Evolutionary conservation across 345 rosid genomes (phyloP).

Genomic region (Viola odorata): DNA sequence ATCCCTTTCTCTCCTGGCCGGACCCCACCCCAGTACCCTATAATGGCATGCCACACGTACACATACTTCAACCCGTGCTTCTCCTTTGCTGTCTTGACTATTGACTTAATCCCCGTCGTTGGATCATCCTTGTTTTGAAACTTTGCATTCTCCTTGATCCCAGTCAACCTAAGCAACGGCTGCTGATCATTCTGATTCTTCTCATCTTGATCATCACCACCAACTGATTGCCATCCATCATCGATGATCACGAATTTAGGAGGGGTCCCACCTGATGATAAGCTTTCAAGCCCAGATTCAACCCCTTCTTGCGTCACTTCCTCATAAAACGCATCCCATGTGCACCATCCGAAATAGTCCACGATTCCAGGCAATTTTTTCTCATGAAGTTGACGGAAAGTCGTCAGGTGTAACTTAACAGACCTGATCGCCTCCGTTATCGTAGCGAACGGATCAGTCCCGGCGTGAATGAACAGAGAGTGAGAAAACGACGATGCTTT

Average conservation of each 20-base stretch:
- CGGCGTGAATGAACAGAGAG: constrained; percentile 61
- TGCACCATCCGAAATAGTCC: constrained; percentile 93
- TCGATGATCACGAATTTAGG: constrained; percentile 86
- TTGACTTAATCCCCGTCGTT: constrained; percentile 57
- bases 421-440: constrained; percentile 66
- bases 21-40: constrained; percentile 98
- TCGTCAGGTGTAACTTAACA: constrained; percentile 60
- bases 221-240: constrained; percentile 97
- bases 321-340: constrained; percentile 98
- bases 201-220: constrained; percentile 31
- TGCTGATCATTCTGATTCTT: constrained; percentile 25
- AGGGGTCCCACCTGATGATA: constrained; percentile 69
- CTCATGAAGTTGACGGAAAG: constrained; percentile 83
- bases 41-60: constrained; percentile 95
- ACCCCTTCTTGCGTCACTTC: constrained; percentile 94
- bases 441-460: constrained; percentile 70
- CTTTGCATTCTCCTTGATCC: constrained; percentile 67
- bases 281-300: constrained; percentile 65
- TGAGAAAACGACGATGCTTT: constrained; percentile 64
- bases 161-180: constrained; percentile 57
- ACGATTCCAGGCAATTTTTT: constrained; percentile 78
- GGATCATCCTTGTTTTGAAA: constrained; percentile 68
- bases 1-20: constrained; percentile 60
- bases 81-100: constrained; percentile 55
- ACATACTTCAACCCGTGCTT: constrained; percentile 69